These are phyloP conservation scores for Volvox carteri DNA, from an alignment of 163 green algal genomes.

Conservation along the genomic window DNA sequence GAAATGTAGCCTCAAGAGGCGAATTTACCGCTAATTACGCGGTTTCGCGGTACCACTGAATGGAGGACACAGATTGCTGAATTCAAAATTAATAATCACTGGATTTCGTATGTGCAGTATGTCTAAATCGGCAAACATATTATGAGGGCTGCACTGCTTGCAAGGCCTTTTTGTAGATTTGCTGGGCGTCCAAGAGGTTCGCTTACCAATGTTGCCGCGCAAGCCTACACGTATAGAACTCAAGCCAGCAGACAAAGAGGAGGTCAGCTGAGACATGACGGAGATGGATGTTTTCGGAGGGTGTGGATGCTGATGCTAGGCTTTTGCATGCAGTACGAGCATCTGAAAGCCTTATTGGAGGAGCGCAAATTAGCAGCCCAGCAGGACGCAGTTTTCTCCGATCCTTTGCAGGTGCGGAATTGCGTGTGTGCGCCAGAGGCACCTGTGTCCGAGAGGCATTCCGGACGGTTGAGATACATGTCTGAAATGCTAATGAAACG, in stretches of 20 bases:
- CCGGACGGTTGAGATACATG: too few species aligned
- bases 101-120: too few species aligned
- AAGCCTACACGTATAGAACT: slow-evolving; percentile 89
- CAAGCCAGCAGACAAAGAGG: slow-evolving; percentile 86
- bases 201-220: slow-evolving; percentile 76
- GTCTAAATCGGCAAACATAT: too few species aligned
- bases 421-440: too few species aligned
- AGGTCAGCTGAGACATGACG: slow-evolving; percentile 66
- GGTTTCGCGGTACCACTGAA: too few species aligned
- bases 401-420: slow-evolving; percentile 42
- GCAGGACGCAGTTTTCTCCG: slow-evolving; percentile 1
- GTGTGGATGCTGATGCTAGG: neutral
- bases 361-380: slow-evolving; percentile 21
- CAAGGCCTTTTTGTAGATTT: neutral
- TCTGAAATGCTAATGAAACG: too few species aligned
- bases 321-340: slow-evolving; percentile 56
- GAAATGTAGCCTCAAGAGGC: too few species aligned
- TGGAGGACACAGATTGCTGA: too few species aligned
- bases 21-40: too few species aligned
- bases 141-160: neutral
- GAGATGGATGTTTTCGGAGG: neutral
- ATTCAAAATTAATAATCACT: too few species aligned
- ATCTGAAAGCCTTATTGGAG: slow-evolving; percentile 52
- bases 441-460: too few species aligned
- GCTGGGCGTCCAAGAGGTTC: neutral